phyloP scores from a whole-genome alignment of 2,329 filamentous ascomycete genomes.

The Diaporthe sp. region DNA sequence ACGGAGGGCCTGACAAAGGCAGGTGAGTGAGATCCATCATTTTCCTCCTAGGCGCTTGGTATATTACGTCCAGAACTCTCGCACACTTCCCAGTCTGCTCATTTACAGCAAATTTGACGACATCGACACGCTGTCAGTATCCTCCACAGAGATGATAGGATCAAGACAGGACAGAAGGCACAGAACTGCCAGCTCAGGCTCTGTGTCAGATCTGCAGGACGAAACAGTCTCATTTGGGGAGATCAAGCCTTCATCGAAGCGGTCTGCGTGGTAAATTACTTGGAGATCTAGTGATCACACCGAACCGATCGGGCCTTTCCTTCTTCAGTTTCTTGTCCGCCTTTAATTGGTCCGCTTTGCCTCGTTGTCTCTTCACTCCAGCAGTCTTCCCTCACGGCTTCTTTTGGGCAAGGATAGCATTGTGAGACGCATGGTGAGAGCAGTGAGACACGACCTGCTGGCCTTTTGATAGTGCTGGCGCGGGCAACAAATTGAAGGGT shows the following conservation, averaged over 20 bases:
- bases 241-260: neutral
- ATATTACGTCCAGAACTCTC: too few species aligned
- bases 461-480: neutral
- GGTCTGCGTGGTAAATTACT: neutral
- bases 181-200: neutral
- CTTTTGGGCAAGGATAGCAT: neutral
- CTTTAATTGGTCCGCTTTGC: neutral
- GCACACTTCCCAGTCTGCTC: too few species aligned
- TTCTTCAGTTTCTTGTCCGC: neutral
- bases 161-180: neutral
- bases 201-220: neutral
- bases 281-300: neutral
- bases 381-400: neutral
- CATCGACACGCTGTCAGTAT: neutral
- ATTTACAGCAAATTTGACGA: neutral
- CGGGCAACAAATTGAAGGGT: neutral
- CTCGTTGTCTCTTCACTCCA: conserved; percentile 1
- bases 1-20: too few species aligned
- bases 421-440: conserved; percentile 6
- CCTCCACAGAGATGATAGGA: too few species aligned
- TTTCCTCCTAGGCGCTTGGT: neutral
- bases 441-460: neutral
- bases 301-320: neutral
- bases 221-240: conserved; percentile 3
- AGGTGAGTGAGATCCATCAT: neutral